These are phyloP conservation scores for Phytophthora syringae DNA, from an alignment of 352 stramenopile species.

Conservation along the genomic window DNA sequence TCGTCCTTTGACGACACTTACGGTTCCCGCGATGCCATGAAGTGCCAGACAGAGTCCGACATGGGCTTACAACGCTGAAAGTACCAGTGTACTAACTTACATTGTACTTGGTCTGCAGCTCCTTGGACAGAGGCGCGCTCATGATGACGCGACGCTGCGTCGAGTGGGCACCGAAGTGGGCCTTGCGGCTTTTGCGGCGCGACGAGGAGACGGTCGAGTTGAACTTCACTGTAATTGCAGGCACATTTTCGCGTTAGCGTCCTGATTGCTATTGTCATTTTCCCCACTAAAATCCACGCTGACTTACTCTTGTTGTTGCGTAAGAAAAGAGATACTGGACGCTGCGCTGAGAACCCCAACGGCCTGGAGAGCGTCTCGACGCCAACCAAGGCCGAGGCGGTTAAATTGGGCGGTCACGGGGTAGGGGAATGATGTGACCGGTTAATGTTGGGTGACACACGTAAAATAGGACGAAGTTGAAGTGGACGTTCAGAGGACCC, in stretches of 20 bases:
- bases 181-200: slow-evolving; percentile 99
- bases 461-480: not conserved
- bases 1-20: slow-evolving; percentile 67
- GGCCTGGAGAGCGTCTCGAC: slow-evolving; percentile 1
- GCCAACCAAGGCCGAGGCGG: slow-evolving; percentile 34
- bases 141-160: slow-evolving; percentile 97
- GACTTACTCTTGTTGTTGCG: slow-evolving; percentile 88
- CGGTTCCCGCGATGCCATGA: slow-evolving; percentile 89
- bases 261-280: not conserved
- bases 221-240: slow-evolving; percentile 87
- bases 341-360: too few relatives aligned
- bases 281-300: too few relatives aligned
- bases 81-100: slow-evolving; percentile 93
- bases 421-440: slow-evolving; percentile 12
- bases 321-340: slow-evolving; percentile 87
- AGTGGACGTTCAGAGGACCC: not conserved
- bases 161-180: slow-evolving; percentile 98
- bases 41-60: slow-evolving; percentile 81
- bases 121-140: slow-evolving; percentile 98
- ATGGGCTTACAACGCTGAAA: slow-evolving; percentile 91
- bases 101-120: slow-evolving; percentile 99
- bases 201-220: slow-evolving; percentile 95
- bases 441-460: slow-evolving; percentile 1
- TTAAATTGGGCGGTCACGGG: slow-evolving; percentile 26
- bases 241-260: slow-evolving; percentile 2